Conservation (phyloP, 495 filamentous ascomycete genomes). For the Tuber microsphaerosporum region DNA sequence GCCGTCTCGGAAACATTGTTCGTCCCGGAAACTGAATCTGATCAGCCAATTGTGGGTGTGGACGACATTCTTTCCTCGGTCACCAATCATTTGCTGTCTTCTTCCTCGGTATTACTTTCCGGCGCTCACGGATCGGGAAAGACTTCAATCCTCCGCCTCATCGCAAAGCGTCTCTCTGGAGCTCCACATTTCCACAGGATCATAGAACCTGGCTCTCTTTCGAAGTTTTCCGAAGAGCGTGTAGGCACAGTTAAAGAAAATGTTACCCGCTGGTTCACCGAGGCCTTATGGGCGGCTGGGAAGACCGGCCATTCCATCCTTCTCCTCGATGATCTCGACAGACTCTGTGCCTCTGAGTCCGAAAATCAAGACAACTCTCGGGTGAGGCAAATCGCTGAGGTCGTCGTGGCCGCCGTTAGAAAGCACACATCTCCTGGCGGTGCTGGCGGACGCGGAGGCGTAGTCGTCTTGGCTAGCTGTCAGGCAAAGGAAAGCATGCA, state of each 20-base stretch:
- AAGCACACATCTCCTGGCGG: slow-evolving; percentile 60
- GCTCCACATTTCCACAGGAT: slow-evolving; percentile 38
- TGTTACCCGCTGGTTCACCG: slow-evolving; percentile 71
- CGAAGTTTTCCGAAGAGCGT: slow-evolving; percentile 67
- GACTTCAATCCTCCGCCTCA: slow-evolving; percentile 59
- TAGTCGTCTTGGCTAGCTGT: slow-evolving; percentile 79
- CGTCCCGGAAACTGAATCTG: slow-evolving; percentile 16
- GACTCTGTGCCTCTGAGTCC: slow-evolving; percentile 82
- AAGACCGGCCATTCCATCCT: slow-evolving; percentile 75
- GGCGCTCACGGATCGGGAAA: slow-evolving; percentile 88
- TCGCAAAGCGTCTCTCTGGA: slow-evolving; percentile 36
- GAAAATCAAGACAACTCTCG: slow-evolving; percentile 88
- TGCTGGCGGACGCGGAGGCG: slow-evolving; percentile 55
- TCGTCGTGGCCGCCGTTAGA: slow-evolving; percentile 70
- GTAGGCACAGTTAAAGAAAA: slow-evolving; percentile 86
- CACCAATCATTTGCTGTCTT: slow-evolving; percentile 63
- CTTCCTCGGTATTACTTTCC: slow-evolving; percentile 80
- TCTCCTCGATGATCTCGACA: slow-evolving; percentile 86
- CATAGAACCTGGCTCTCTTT: slow-evolving; percentile 35
- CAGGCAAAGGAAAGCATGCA: slow-evolving; percentile 84
- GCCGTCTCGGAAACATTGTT: slow-evolving; percentile 46
- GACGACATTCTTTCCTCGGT: slow-evolving; percentile 66
- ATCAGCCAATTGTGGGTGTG: slow-evolving; percentile 62
- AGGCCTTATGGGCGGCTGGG: slow-evolving; percentile 79
- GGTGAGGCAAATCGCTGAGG: slow-evolving; percentile 84